Evolutionary conservation across 768 basidiomycete species (phyloP), one percentile per base, ranked within the genome.

Genomic region (Xerocomellus amylosporus): DNA sequence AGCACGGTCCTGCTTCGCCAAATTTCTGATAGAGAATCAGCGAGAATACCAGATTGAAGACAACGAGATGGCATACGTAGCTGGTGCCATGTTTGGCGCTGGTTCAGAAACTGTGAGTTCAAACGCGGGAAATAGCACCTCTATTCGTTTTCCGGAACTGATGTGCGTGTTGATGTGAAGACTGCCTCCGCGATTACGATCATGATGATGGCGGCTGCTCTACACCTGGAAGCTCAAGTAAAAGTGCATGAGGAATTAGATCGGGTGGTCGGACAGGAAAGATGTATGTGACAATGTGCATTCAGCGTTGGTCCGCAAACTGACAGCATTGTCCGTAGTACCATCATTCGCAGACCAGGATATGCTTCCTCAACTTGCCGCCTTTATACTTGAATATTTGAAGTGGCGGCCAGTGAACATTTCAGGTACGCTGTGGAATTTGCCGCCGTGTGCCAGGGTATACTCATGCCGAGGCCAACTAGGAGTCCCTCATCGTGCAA

Each of bases 401-500:
- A 24, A 4, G 24, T 24, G 24, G 24, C 24, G 24, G 24, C 24
- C 24, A 4, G n/a, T n/a, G n/a, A n/a, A n/a, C n/a, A n/a, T n/a
- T n/a, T n/a, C n/a, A 24, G 24, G 24, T 24, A 24, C 4, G 24
- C 2, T 24, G 24, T 24, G 2, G 24, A 4, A 2, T 4, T 2
- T 24, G 4, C 4, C 24, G 24, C 24, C 4, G 24, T 24, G 24
- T 4, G 24, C 24, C 24, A n/a, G n/a, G 62, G 72, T 59, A 47
- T 6, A 8, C 22, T n/a, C n/a, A 70, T 75, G 6, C 70, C 74
- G 24, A 24, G 24, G 24, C 24, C 24, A 24, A 24, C 20, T 22
- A 64, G 85, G 85, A 1, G 81, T 86, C 50, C 74, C 81, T 0
- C 86, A 88, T 55, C 77, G 79, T 44, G 78, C 85, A 0, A 87